Conservation (phyloP, 2,329 filamentous ascomycete species). For the Penicillium vulpinum region DNA sequence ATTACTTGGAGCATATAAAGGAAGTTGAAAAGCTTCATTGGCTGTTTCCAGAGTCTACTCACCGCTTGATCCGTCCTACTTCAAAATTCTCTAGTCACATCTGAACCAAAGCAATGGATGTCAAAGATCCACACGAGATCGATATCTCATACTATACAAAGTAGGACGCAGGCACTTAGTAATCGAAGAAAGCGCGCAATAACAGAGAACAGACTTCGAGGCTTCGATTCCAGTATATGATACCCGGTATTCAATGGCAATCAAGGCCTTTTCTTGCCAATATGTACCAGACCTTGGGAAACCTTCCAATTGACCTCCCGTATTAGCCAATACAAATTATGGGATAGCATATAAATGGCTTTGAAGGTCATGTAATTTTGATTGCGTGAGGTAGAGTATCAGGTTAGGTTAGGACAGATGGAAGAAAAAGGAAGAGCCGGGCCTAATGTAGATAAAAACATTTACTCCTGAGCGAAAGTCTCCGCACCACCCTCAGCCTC, state of each 20-base stretch:
- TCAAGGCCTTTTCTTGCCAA: neutral
- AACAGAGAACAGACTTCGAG: neutral
- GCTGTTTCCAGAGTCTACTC: too few species aligned
- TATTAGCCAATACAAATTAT: neutral
- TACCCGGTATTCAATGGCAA: neutral
- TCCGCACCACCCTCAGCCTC: constrained; percentile 48
- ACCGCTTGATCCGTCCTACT: too few species aligned
- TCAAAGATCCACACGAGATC: neutral
- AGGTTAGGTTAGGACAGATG: constrained; percentile 36
- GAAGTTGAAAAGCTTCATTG: neutral
- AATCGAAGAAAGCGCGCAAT: neutral
- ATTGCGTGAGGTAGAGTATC: constrained; percentile 39
- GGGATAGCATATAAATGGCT: constrained; percentile 5
- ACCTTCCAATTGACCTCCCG: neutral
- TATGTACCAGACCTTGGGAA: neutral
- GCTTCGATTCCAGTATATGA: neutral
- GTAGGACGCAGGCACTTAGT: neutral
- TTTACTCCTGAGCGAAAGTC: constrained; percentile 50
- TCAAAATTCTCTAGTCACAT: neutral
- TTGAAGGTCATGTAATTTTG: constrained; percentile 36
- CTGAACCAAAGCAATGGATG: neutral
- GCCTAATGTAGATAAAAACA: constrained; percentile 30
- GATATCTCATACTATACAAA: neutral
- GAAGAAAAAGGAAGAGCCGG: constrained; percentile 29
- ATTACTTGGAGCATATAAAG: neutral